Evolutionary conservation across 108 stramenopile genomes (phyloP).

Genomic region (Cyclotella choctawhatcheeana): DNA sequence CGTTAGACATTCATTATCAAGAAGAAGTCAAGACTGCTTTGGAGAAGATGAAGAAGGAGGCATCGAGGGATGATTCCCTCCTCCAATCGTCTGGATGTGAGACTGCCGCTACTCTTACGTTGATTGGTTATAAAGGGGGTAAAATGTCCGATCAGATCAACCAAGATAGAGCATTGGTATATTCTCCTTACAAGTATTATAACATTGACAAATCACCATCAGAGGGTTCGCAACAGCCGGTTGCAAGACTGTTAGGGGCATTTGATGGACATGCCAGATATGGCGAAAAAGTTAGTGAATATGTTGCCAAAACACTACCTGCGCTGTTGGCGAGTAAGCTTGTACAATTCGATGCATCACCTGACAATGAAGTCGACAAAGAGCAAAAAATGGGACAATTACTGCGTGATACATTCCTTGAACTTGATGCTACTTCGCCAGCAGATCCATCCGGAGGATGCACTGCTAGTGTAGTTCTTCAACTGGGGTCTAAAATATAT

Average conservation of each 20-base stretch:
- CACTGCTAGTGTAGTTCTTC: slow-evolving; percentile 75
- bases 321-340: slow-evolving; percentile 46
- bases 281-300: slow-evolving; percentile 80
- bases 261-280: slow-evolving; percentile 85
- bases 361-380: slow-evolving; percentile 14
- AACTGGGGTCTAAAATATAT: slow-evolving; percentile 66
- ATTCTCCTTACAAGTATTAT: slow-evolving; percentile 42
- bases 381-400: slow-evolving; percentile 42
- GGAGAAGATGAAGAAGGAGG: slow-evolving; percentile 40
- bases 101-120: slow-evolving; percentile 55
- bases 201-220: slow-evolving; percentile 27
- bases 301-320: slow-evolving; percentile 67
- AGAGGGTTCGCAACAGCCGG: not conserved
- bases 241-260: slow-evolving; percentile 66
- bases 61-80: not conserved
- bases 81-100: slow-evolving; percentile 50
- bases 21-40: slow-evolving; percentile 52
- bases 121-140: slow-evolving; percentile 73
- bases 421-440: slow-evolving; percentile 74
- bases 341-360: slow-evolving; percentile 9
- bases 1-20: slow-evolving; percentile 65
- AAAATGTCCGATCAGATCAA: slow-evolving; percentile 59
- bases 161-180: slow-evolving; percentile 66
- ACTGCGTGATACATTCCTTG: slow-evolving; percentile 71
- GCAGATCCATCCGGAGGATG: slow-evolving; percentile 67